Percentiles rank a stretch among this genome's conserved stretches.
Conservation (phyloP, 2,329 filamentous ascomycete species). For the Aphanocladium album region DNA sequence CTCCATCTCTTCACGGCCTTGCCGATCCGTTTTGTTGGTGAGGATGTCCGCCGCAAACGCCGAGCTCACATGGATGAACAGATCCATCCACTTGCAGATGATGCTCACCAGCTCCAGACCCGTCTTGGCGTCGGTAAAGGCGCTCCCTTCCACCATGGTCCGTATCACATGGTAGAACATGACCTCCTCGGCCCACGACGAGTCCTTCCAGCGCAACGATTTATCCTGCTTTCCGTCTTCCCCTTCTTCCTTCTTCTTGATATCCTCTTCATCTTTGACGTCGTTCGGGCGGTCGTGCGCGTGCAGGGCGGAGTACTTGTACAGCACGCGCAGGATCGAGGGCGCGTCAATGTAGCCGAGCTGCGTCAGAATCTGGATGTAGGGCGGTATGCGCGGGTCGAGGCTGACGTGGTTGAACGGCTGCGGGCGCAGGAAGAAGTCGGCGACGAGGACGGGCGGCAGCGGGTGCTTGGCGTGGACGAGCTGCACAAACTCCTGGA, state of each 20-base stretch:
- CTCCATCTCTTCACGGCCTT: conserved; percentile 53
- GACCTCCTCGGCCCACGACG: conserved; percentile 71
- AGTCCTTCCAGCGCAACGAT: conserved; percentile 47
- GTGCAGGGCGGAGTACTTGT: conserved; percentile 53
- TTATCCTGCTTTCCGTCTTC: conserved; percentile 18
- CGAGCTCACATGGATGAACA: conserved; percentile 49
- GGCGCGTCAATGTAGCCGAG: conserved; percentile 49
- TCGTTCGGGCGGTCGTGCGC: conserved; percentile 13
- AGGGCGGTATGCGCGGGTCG: conserved; percentile 56
- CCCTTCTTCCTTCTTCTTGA: conserved; percentile 16
- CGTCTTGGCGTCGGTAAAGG: conserved; percentile 42
- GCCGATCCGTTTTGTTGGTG: conserved; percentile 38
- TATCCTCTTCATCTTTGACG: conserved; percentile 15
- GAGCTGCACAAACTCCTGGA: conserved; percentile 46
- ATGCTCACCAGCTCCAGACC: conserved; percentile 45
- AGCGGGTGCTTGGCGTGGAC: conserved; percentile 49
- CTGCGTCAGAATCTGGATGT: conserved; percentile 51
- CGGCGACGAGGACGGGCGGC: conserved; percentile 46
- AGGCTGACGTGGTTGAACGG: conserved; percentile 43
- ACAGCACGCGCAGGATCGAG: conserved; percentile 50
- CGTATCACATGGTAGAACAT: conserved; percentile 92
- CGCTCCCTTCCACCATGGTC: conserved; percentile 59
- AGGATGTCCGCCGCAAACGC: conserved; percentile 46
- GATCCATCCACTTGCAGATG: conserved; percentile 54
- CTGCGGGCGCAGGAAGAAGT: conserved; percentile 54